These are phyloP conservation scores for Canavalia gladiata DNA, from an alignment of 306 rosid genomes.

Conservation along the genomic window DNA sequence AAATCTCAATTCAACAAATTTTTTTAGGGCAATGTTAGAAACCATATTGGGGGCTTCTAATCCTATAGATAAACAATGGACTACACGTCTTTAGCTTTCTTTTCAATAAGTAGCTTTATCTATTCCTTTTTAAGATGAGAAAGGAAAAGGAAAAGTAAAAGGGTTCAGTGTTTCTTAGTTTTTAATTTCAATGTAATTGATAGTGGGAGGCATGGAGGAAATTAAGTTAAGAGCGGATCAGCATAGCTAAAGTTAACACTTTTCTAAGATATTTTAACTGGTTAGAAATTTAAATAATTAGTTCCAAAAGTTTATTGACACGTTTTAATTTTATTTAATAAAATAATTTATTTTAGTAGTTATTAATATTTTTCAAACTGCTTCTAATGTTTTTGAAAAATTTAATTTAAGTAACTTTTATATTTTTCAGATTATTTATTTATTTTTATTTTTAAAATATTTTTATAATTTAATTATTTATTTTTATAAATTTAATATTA, in stretches of 20 bases:
- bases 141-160: background rate
- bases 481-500: too few species aligned
- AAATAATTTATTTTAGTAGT: too few species aligned
- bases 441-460: too few species aligned
- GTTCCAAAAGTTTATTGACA: too few species aligned
- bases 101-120: conserved; percentile 18
- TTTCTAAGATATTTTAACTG: too few species aligned
- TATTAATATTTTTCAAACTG: too few species aligned
- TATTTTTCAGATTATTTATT: too few species aligned
- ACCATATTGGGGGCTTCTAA: conserved; percentile 12
- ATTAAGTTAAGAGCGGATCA: background rate
- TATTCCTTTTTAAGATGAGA: conserved; percentile 4
- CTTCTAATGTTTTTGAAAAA: too few species aligned
- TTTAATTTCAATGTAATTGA: conserved; percentile 31
- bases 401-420: too few species aligned
- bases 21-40: background rate
- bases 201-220: conserved; percentile 40
- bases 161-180: conserved; percentile 15
- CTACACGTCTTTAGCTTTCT: conserved; percentile 35
- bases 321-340: too few species aligned
- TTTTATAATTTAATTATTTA: too few species aligned
- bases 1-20: conserved; percentile 20
- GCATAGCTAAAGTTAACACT: conserved; percentile 12
- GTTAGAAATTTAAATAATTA: too few species aligned
- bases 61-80: conserved; percentile 35